Conservation (phyloP, 306 rosid genomes). For the Quercus rubra region DNA sequence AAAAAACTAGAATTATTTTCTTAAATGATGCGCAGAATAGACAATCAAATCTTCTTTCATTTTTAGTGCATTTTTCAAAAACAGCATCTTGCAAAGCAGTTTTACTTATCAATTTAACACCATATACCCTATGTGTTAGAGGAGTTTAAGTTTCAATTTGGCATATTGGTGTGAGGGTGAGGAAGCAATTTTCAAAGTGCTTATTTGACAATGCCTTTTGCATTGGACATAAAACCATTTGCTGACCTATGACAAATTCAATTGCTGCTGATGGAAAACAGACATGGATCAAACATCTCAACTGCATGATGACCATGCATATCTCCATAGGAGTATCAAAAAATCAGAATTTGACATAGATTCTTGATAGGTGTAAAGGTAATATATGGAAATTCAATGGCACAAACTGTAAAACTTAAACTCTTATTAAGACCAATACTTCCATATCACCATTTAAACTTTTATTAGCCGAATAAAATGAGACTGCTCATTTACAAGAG, state of each 20-base stretch:
- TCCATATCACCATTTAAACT: not conserved
- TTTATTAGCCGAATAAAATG: not conserved
- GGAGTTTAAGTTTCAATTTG: not conserved
- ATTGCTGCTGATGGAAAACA: not conserved
- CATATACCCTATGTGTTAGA: not conserved
- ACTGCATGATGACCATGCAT: not conserved
- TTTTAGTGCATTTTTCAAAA: conserved; percentile 1
- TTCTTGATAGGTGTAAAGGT: not conserved
- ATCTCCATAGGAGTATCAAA: conserved; percentile 10
- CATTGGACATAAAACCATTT: not conserved
- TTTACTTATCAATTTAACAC: conserved; percentile 11
- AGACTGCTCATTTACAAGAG: not conserved
- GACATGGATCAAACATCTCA: conserved; percentile 10
- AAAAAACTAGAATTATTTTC: not conserved
- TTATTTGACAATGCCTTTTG: not conserved
- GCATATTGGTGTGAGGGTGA: conserved; percentile 5
- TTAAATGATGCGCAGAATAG: not conserved
- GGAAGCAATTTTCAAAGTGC: conserved; percentile 3
- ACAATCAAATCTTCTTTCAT: not conserved
- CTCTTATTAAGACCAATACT: not conserved
- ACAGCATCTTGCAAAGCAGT: not conserved
- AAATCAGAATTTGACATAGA: not conserved
- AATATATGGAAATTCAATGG: not conserved
- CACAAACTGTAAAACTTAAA: not conserved
- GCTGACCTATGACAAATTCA: not conserved